A percentile compares a stretch with the other conserved stretches of the same genome.
Conservation (phyloP, 352 stramenopile species). For the Phytopythium kandeliae region DNA sequence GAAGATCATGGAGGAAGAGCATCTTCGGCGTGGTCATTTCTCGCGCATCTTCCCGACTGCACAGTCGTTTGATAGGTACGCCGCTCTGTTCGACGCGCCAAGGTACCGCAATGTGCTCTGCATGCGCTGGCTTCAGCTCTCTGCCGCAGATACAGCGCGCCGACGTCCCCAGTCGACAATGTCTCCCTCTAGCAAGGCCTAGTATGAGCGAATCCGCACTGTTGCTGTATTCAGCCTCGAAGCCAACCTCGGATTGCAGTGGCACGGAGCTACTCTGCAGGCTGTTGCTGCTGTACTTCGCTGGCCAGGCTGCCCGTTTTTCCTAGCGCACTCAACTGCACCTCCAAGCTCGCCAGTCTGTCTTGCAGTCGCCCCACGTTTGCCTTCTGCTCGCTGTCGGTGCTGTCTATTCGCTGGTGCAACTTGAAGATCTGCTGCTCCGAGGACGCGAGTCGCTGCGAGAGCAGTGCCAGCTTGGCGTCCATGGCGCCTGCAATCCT, state of each 20-base stretch:
- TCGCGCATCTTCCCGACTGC: slow-evolving; percentile 65
- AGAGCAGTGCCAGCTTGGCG: slow-evolving; percentile 45
- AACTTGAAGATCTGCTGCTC: slow-evolving; percentile 62
- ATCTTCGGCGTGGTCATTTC: slow-evolving; percentile 58
- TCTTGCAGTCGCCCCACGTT: not conserved
- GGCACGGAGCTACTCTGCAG: slow-evolving; percentile 2
- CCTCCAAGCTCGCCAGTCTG: slow-evolving; percentile 1
- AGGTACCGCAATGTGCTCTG: slow-evolving; percentile 56
- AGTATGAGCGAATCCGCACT: not conserved
- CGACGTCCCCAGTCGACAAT: slow-evolving; percentile 12
- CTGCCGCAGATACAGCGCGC: slow-evolving; percentile 15
- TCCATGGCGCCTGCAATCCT: slow-evolving; percentile 61
- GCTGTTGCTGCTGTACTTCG: not conserved
- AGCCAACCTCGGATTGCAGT: too few species aligned
- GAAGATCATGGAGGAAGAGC: slow-evolving; percentile 62
- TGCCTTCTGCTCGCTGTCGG: slow-evolving; percentile 2
- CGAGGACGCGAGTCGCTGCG: slow-evolving; percentile 49
- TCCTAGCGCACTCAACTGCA: not conserved
- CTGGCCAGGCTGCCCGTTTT: not conserved
- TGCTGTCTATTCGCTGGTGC: slow-evolving; percentile 25
- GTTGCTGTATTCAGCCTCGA: not conserved
- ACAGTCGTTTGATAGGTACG: slow-evolving; percentile 45
- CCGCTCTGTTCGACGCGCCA: slow-evolving; percentile 42
- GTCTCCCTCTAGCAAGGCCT: not conserved
- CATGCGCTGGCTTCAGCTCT: slow-evolving; percentile 45